Evolutionary conservation across 257 asterid genomes (phyloP).

Genomic region (Lycium ferocissimum): DNA sequence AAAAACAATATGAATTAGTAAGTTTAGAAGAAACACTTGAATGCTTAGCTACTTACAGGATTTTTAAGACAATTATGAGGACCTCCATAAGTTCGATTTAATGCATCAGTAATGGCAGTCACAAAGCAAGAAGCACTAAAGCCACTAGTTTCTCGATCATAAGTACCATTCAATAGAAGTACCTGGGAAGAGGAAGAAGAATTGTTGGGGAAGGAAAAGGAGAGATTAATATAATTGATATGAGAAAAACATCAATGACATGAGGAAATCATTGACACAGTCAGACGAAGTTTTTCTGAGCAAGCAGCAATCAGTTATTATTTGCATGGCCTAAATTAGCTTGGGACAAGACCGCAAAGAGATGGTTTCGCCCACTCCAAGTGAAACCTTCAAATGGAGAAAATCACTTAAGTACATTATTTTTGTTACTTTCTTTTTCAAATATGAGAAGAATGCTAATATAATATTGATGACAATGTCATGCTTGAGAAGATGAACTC

Average conservation of each 20-base stretch:
- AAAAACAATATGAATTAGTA: neutral
- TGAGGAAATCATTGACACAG: neutral
- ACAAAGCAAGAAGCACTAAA: slow-evolving; percentile 88
- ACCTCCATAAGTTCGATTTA: slow-evolving; percentile 84
- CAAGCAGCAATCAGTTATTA: slow-evolving; percentile 10
- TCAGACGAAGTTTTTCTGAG: neutral
- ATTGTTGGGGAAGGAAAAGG: slow-evolving; percentile 14
- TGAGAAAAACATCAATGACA: neutral
- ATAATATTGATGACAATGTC: slow-evolving; percentile 13
- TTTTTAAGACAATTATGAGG: slow-evolving; percentile 67
- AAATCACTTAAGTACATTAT: neutral
- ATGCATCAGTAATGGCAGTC: slow-evolving; percentile 88
- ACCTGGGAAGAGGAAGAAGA: slow-evolving; percentile 53
- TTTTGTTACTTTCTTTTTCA: neutral
- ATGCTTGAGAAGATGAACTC: neutral
- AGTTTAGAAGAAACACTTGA: neutral
- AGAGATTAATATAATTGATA: neutral
- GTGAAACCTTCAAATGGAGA: slow-evolving; percentile 69
- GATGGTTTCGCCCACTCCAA: slow-evolving; percentile 84
- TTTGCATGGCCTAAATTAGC: slow-evolving; percentile 49
- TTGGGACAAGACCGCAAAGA: slow-evolving; percentile 80
- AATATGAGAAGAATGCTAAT: neutral
- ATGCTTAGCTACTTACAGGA: slow-evolving; percentile 58
- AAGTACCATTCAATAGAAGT: slow-evolving; percentile 84
- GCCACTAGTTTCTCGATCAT: slow-evolving; percentile 88